Evolutionary conservation across 805 yeast genomes (phyloP).

Genomic region (Kazachstania psychrophila): DNA sequence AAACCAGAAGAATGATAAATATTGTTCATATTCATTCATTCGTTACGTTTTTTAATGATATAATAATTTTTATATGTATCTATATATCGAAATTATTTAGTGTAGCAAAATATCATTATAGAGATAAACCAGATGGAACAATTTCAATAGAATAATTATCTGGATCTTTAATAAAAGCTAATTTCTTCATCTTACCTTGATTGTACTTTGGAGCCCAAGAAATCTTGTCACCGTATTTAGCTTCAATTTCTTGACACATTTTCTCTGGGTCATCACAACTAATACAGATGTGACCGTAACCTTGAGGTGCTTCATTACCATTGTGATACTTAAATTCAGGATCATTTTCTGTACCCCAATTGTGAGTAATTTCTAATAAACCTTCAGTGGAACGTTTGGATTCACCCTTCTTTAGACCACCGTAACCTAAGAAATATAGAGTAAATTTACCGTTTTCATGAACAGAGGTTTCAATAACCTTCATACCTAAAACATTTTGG

Average conservation of each 20-base stretch:
- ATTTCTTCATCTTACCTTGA: conserved; percentile 44
- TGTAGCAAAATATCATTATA: no score
- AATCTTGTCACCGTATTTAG: conserved; percentile 39
- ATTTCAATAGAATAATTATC: conserved; percentile 84
- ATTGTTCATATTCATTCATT: conserved; percentile 85
- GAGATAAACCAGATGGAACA: no score
- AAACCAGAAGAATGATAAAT: conserved; percentile 47
- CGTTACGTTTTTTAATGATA: conserved; percentile 61
- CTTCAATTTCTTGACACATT: conserved; percentile 40
- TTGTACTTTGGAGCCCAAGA: conserved; percentile 53
- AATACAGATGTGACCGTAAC: conserved; percentile 81
- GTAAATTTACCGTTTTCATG: conserved; percentile 70
- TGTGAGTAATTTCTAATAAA: conserved; percentile 82
- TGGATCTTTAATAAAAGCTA: conserved; percentile 79
- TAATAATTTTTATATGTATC: no score
- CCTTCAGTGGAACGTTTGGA: conserved; percentile 46
- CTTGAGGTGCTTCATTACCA: conserved; percentile 72
- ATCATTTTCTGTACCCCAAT: conserved; percentile 90
- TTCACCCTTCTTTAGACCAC: conserved; percentile 34
- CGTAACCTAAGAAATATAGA: conserved; percentile 76
- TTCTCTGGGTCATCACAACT: conserved; percentile 48
- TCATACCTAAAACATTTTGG: conserved; percentile 71
- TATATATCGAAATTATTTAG: no score
- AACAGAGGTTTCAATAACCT: conserved; percentile 47
- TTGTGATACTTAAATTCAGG: conserved; percentile 66